phyloP scores from a whole-genome alignment of 352 stramenopile genomes.

The Globisporangium splendens region DNA sequence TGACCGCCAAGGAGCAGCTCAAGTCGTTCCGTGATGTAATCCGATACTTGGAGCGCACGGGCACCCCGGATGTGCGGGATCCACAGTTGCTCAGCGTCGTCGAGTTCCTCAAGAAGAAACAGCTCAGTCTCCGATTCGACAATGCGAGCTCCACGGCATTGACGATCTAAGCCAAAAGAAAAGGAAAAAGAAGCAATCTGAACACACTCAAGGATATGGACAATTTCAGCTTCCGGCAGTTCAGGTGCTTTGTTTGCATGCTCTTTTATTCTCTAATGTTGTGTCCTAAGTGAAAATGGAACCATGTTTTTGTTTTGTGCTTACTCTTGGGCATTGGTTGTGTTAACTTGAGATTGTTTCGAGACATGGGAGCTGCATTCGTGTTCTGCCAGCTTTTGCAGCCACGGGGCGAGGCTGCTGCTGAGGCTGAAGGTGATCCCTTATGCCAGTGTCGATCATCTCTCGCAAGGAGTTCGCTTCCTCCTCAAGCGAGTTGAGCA shows the following conservation, averaged over 20 bases:
- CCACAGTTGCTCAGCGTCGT: conserved; percentile 75
- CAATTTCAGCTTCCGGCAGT: no score
- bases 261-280: no score
- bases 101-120: conserved; percentile 87
- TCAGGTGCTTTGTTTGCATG: no score
- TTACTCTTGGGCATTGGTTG: neutral
- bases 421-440: neutral
- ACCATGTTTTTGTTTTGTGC: conserved; percentile 2
- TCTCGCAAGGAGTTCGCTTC: conserved; percentile 53
- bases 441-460: conserved; percentile 11
- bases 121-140: conserved; percentile 83
- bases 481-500: conserved; percentile 68
- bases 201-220: no score
- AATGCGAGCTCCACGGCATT: conserved; percentile 80
- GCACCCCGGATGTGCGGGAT: conserved; percentile 58
- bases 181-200: no score
- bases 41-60: conserved; percentile 76
- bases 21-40: conserved; percentile 87
- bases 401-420: conserved; percentile 2
- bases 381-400: neutral
- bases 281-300: conserved; percentile 2
- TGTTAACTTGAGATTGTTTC: neutral
- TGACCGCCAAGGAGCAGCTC: conserved; percentile 76
- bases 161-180: conserved; percentile 49
- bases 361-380: conserved; percentile 5